Evolutionary conservation across 2,329 filamentous ascomycete species (phyloP).

Genomic region (Lachnellula arida): DNA sequence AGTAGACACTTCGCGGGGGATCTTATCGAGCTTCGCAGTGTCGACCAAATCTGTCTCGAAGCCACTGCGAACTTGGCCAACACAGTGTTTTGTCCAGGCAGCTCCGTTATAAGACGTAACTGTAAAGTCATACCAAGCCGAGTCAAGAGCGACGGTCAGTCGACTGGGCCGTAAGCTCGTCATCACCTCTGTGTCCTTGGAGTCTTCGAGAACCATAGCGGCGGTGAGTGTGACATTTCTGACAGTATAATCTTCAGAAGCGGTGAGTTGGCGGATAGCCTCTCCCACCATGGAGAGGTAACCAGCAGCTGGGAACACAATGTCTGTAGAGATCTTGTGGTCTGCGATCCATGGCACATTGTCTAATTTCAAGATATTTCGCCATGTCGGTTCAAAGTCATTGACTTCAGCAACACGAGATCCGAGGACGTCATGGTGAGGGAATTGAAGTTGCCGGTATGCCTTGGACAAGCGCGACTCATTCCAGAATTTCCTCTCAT

Average conservation of each 20-base stretch:
- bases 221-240: slow-evolving; percentile 1
- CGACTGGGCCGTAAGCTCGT: slow-evolving; percentile 21
- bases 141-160: slow-evolving; percentile 22
- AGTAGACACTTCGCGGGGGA: neutral
- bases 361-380: slow-evolving; percentile 25
- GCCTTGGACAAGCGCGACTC: slow-evolving; percentile 46
- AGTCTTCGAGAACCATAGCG: slow-evolving; percentile 23
- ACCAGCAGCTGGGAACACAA: slow-evolving; percentile 45
- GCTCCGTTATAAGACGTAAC: slow-evolving; percentile 26
- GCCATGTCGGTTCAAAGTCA: slow-evolving; percentile 26
- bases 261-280: slow-evolving; percentile 12
- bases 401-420: slow-evolving; percentile 17
- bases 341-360: slow-evolving; percentile 45
- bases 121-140: slow-evolving; percentile 28
- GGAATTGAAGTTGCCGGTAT: slow-evolving; percentile 41
- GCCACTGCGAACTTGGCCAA: slow-evolving; percentile 19
- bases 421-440: slow-evolving; percentile 35
- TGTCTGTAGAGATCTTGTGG: slow-evolving; percentile 44
- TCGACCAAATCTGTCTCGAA: neutral
- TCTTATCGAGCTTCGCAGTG: neutral
- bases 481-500: slow-evolving; percentile 46
- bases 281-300: slow-evolving; percentile 26
- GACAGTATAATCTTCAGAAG: slow-evolving; percentile 14
- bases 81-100: slow-evolving; percentile 30
- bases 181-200: slow-evolving; percentile 23